Evolutionary conservation across 2,329 filamentous ascomycete species (phyloP).

Genomic region (Fusarium robinianum): DNA sequence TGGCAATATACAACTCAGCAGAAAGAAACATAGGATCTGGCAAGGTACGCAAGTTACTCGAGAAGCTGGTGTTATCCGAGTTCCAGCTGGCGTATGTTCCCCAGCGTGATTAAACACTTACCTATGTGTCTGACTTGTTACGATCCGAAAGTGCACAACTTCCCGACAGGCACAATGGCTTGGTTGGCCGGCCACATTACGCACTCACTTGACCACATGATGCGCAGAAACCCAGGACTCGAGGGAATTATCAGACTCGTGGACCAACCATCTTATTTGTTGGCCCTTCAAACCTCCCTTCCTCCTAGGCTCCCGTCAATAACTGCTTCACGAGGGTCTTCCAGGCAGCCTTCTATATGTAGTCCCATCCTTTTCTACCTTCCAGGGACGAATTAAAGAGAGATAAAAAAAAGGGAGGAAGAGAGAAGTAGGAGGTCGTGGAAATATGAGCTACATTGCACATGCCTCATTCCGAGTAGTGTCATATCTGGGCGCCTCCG

Average conservation of each 20-base stretch:
- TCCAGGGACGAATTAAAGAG: no score
- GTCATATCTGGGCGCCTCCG: background rate
- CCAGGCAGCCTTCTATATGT: background rate
- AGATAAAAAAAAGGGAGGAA: no score
- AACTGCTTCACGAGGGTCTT: background rate
- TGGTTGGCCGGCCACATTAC: background rate
- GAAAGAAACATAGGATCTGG: no score
- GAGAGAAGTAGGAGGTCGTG: no score
- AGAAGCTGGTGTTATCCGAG: no score
- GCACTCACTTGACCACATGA: background rate
- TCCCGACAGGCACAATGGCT: background rate
- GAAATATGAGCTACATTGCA: conserved; percentile 2
- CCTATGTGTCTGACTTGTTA: background rate
- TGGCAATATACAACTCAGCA: no score
- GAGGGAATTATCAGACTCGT: no score
- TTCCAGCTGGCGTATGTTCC: no score
- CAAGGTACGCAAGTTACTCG: no score
- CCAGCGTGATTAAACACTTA: background rate
- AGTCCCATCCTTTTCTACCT: background rate
- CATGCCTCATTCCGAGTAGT: background rate
- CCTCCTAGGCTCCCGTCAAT: conserved; percentile 1
- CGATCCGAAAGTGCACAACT: background rate
- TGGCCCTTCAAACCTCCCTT: no score
- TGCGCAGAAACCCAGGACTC: no score
- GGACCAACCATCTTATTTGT: no score